phyloP scores from a whole-genome alignment of 352 stramenopile species.

The Phytopythium helicoides region DNA sequence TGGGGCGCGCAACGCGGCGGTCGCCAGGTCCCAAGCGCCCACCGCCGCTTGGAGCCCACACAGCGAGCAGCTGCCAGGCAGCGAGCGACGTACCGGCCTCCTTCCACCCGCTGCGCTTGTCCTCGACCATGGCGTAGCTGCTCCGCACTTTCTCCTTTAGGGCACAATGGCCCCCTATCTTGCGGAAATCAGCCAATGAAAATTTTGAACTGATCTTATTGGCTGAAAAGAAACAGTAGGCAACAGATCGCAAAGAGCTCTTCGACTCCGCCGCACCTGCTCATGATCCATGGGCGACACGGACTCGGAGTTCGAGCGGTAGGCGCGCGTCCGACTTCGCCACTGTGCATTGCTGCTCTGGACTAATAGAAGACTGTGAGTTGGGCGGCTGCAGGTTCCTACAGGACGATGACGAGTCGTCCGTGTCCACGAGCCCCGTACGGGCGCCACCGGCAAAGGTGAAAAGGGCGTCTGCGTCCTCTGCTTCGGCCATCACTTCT shows the following conservation, averaged over 20 bases:
- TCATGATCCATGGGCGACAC: conserved; percentile 51
- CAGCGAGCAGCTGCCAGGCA: no score
- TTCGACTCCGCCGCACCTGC: neutral
- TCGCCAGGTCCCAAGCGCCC: neutral
- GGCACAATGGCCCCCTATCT: neutral
- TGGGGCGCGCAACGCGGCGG: no score
- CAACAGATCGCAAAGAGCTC: neutral
- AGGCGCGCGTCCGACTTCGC: conserved; percentile 6
- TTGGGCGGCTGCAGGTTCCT: no score
- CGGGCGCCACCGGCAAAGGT: neutral
- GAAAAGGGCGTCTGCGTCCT: conserved; percentile 11
- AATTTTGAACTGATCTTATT: no score
- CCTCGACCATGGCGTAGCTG: conserved; percentile 33
- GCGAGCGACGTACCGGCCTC: conserved; percentile 14
- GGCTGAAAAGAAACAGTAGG: neutral
- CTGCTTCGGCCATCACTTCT: conserved; percentile 38
- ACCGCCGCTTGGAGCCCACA: no score
- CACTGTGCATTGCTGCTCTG: conserved; percentile 4
- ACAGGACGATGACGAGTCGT: conserved; percentile 55
- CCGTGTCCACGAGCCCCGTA: conserved; percentile 7
- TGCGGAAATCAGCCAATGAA: no score
- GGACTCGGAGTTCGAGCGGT: conserved; percentile 66
- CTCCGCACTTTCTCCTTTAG: neutral
- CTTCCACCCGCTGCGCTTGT: conserved; percentile 38
- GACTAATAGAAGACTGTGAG: no score